A percentile compares a stretch with the other conserved stretches of the same genome.
phyloP scores from a whole-genome alignment of 805 yeast genomes.

The Ogataea pignaliae region DNA sequence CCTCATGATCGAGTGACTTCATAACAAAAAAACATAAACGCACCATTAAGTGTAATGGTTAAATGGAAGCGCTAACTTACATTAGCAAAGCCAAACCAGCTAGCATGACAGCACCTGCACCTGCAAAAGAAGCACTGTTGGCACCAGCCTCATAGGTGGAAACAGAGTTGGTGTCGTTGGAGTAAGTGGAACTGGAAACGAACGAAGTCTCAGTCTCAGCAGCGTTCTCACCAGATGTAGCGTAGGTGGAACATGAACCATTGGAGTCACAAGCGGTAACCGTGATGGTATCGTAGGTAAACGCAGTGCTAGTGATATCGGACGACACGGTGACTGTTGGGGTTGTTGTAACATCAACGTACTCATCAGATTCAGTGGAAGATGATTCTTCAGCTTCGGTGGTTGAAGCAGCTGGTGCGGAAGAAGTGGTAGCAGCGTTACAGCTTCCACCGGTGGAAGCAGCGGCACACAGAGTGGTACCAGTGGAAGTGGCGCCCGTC shows the following conservation, averaged over 20 bases:
- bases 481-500: conserved; percentile 11
- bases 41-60: too few relatives aligned
- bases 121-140: not conserved
- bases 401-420: conserved; percentile 10
- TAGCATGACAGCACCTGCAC: not conserved
- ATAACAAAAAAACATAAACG: too few relatives aligned
- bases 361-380: conserved; percentile 14
- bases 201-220: not conserved
- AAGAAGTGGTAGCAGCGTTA: conserved; percentile 10
- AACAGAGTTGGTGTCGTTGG: not conserved
- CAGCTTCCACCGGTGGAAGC: conserved; percentile 12
- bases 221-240: not conserved
- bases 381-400: conserved; percentile 8
- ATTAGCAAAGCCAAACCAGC: not conserved
- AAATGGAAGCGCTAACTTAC: too few relatives aligned
- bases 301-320: conserved; percentile 36
- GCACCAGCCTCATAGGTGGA: not conserved
- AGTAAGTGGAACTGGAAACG: not conserved
- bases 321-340: conserved; percentile 39
- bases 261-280: conserved; percentile 10
- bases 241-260: conserved; percentile 7
- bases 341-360: conserved; percentile 24
- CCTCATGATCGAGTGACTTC: too few relatives aligned
- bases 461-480: conserved; percentile 3
- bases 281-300: conserved; percentile 20